A percentile compares a stretch with the other conserved stretches of the same genome.
Evolutionary conservation across 129 eudicot genomes (phyloP).

Genomic region (Flaveria linearis): DNA sequence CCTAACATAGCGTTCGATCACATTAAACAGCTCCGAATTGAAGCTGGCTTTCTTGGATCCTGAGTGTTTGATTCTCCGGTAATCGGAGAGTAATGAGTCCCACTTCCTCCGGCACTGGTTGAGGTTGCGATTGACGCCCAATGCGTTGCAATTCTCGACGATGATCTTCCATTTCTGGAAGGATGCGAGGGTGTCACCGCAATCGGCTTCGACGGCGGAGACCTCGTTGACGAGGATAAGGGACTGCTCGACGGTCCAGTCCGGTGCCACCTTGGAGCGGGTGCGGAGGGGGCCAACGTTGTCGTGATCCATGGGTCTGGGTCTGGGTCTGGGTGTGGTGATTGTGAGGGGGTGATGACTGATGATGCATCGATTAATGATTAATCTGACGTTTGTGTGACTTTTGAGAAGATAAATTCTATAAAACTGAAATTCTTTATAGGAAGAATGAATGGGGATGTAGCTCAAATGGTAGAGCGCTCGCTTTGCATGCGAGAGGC

Average conservation of each 20-base stretch:
- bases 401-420: too few species aligned
- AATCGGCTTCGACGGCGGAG: conserved; percentile 57
- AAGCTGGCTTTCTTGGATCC: conserved; percentile 36
- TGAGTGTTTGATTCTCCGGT: conserved; percentile 40
- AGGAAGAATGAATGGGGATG: conserved; percentile 47
- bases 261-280: conserved; percentile 64
- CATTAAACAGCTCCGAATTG: conserved; percentile 49
- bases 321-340: background rate
- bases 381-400: background rate
- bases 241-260: conserved; percentile 64
- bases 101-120: conserved; percentile 76
- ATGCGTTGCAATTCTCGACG: conserved; percentile 71
- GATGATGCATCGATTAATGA: background rate
- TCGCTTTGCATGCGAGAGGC: conserved; percentile 96
- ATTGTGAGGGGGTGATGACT: background rate
- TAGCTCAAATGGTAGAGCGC: conserved; percentile 99
- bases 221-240: conserved; percentile 66
- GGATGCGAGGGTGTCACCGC: conserved; percentile 61
- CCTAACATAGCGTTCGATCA: conserved; percentile 45
- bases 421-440: too few species aligned
- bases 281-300: conserved; percentile 47
- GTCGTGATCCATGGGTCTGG: conserved; percentile 29
- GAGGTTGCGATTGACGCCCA: conserved; percentile 56
- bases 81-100: conserved; percentile 57
- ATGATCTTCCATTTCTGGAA: conserved; percentile 81